phyloP scores from a whole-genome alignment of 139 green algal species.

The Dunaliella primolecta region DNA sequence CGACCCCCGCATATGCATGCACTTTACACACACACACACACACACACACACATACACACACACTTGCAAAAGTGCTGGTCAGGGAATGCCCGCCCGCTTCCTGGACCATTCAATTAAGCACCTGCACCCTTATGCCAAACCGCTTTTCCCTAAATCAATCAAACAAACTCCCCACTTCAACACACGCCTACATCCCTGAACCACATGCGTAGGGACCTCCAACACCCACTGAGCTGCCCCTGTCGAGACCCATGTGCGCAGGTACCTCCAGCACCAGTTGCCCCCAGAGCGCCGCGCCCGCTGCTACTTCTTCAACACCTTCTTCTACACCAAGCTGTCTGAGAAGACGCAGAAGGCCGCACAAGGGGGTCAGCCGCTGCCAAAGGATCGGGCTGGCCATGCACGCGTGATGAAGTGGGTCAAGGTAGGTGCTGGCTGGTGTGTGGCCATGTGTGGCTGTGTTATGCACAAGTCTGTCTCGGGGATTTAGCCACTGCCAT shows the following conservation, averaged over 20 bases:
- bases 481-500: no score
- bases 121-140: no score
- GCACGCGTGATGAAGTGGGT: constrained; percentile 78
- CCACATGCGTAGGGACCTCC: constrained; percentile 43
- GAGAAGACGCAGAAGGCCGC: constrained; percentile 31
- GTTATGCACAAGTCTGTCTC: background rate
- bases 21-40: background rate
- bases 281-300: background rate
- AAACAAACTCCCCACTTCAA: no score
- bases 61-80: background rate
- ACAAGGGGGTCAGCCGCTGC: background rate
- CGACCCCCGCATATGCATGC: no score
- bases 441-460: background rate
- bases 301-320: constrained; percentile 80
- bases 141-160: no score
- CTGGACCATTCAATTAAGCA: no score
- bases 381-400: constrained; percentile 28
- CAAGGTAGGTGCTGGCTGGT: constrained; percentile 46
- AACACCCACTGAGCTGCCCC: constrained; percentile 37
- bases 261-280: constrained; percentile 49
- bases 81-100: no score
- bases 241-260: constrained; percentile 36
- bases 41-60: background rate
- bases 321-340: constrained; percentile 93
- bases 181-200: background rate